A percentile compares a stretch with the other conserved stretches of the same genome.
These are phyloP conservation scores for Aegilops bicornis DNA, from an alignment of 176 grass and related monocot species.

Conservation along the genomic window DNA sequence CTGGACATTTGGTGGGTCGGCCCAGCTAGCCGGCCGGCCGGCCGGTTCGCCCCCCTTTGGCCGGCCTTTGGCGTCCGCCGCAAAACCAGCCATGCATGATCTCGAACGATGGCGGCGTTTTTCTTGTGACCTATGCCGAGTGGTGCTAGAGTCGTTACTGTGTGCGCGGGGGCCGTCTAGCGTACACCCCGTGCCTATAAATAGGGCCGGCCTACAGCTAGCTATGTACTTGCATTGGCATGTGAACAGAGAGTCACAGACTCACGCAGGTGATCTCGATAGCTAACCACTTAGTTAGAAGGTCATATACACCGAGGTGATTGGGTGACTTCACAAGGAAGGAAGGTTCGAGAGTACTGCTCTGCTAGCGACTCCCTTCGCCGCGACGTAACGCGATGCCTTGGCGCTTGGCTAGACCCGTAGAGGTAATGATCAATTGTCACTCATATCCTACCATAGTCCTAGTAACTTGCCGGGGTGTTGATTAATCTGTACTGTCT, in stretches of 20 bases:
- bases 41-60: background rate
- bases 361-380: background rate
- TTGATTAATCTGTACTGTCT: background rate
- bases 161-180: background rate
- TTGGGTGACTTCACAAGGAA: background rate
- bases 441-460: background rate
- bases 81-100: background rate
- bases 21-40: slow-evolving; percentile 4
- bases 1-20: background rate
- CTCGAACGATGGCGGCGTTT: background rate
- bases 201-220: slow-evolving; percentile 19
- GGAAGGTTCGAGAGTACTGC: slow-evolving; percentile 23
- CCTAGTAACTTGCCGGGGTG: background rate
- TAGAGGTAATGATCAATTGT: slow-evolving; percentile 4
- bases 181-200: slow-evolving; percentile 36
- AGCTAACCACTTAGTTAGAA: slow-evolving; percentile 14
- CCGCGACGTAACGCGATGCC: slow-evolving; percentile 27
- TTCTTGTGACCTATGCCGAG: background rate
- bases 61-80: slow-evolving; percentile 5
- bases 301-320: background rate
- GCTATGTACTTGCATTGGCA: background rate
- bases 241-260: slow-evolving; percentile 1
- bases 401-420: slow-evolving; percentile 41
- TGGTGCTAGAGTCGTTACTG: background rate
- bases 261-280: background rate